phyloP scores from a whole-genome alignment of 129 eudicot species.

The Saposhnikovia divaricata region DNA sequence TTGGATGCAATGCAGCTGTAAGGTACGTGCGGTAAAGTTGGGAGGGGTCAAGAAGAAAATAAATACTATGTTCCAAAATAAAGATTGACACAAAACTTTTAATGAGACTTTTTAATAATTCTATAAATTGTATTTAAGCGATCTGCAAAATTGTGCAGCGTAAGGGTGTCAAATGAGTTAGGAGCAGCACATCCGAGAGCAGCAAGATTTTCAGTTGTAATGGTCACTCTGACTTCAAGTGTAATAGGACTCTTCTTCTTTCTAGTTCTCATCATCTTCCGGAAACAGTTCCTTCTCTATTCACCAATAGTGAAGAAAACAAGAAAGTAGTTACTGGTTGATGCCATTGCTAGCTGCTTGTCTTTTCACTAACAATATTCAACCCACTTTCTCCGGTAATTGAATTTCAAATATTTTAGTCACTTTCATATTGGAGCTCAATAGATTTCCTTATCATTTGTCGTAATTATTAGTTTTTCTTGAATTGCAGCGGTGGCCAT shows the following conservation, averaged over 20 bases:
- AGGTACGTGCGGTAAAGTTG: constrained; percentile 17
- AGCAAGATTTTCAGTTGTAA: constrained; percentile 38
- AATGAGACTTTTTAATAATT: neutral
- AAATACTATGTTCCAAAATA: neutral
- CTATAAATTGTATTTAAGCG: neutral
- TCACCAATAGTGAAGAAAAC: constrained; percentile 21
- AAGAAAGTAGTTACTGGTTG: constrained; percentile 18
- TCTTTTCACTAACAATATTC: constrained; percentile 32
- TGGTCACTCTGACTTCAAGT: constrained; percentile 23
- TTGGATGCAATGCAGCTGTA: constrained; percentile 50
- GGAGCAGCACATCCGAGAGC: no score
- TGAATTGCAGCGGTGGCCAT: constrained; percentile 55
- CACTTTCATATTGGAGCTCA: neutral
- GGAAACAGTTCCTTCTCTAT: constrained; percentile 24
- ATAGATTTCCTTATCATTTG: neutral
- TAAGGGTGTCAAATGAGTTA: constrained; percentile 42
- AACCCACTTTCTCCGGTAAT: constrained; percentile 38
- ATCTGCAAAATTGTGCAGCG: neutral
- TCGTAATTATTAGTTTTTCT: neutral
- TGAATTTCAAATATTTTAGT: neutral
- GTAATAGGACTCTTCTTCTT: constrained; percentile 20
- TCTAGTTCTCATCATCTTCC: constrained; percentile 22
- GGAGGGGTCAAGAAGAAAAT: neutral
- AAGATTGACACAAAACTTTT: no score
- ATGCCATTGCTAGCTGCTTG: constrained; percentile 35